Base-by-base conservation (phyloP, 106 monocot species). In the Dioscorea dumetorum region DNA sequence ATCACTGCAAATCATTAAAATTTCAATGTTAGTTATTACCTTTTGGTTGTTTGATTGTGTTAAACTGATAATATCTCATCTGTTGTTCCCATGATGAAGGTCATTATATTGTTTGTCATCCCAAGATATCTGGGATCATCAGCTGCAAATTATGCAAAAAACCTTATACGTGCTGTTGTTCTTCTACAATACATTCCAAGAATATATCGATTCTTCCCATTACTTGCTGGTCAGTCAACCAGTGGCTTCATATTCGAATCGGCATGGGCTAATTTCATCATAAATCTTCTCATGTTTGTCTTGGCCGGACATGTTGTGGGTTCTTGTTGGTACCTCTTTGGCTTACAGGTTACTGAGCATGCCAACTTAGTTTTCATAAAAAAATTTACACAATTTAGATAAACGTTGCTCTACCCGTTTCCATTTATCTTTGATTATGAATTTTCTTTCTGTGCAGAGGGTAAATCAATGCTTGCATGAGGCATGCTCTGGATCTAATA, bases 281-380 rank as follows among this genome's bases (percentile, higher is more conserved):
- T 91, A 56, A 95, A 88, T 66, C 91, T 95, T 77, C 86, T 95
- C 8, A 86, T 91, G 91, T 91, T 88, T 86, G 73, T 88, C 31
- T 82, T 95, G 62, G 88, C 91, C 71, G 91, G 95, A 11, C 95
- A 95, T 80, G 95, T 95, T 62, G 88, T 91, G n/a, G 95, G 95
- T 67, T 95, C 95, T 23, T 86, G 83, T 60, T 95, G 95, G 95
- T 95, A 95, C 71, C 91, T 95, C 51, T 88, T 95, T 57, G 85
- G 86, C 1, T 80, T 95, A 76, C 95, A 95, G 88, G 91, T 95
- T 49, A 14, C 82, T 28, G 28, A 28, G 28, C 28, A 1, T 3
- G 28, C 28, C 28, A 28, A 3, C 28, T 28, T 28, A 28, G 28
- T 28, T 28, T 28, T 28, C 28, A 28, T 28, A 28, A 1, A 28